Conservation (phyloP, 495 filamentous ascomycete species). For the Hypomontagnella monticulosa region DNA sequence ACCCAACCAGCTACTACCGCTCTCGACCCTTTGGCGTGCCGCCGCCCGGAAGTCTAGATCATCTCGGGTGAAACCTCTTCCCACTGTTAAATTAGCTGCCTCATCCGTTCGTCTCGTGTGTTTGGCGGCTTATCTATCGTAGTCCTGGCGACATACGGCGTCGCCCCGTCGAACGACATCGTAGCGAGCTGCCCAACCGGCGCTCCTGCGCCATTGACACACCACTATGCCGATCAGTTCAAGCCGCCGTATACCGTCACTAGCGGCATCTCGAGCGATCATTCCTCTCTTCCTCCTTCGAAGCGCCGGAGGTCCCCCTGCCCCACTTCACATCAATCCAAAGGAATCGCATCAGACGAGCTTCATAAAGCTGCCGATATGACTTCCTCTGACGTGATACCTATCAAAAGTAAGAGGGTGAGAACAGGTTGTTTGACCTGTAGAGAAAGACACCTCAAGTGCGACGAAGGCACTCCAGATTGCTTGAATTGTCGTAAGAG, state of each 20-base stretch:
- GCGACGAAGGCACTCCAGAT: slow-evolving; percentile 81
- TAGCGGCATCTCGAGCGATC: slow-evolving; percentile 41
- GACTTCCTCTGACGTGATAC: slow-evolving; percentile 43
- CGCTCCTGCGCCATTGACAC: slow-evolving; percentile 41
- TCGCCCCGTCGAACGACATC: slow-evolving; percentile 39
- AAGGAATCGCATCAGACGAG: slow-evolving; percentile 33
- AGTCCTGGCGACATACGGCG: slow-evolving; percentile 49
- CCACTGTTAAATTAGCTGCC: neutral
- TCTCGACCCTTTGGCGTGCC: neutral
- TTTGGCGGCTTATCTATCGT: slow-evolving; percentile 29
- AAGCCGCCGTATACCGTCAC: slow-evolving; percentile 47
- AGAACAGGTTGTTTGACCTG: slow-evolving; percentile 83
- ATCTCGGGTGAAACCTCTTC: neutral
- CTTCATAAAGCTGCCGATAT: slow-evolving; percentile 41
- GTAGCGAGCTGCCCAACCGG: slow-evolving; percentile 49
- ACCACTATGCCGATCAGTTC: slow-evolving; percentile 46
- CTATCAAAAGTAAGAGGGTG: slow-evolving; percentile 71
- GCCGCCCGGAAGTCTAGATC: neutral
- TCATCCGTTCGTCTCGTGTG: slow-evolving; percentile 17
- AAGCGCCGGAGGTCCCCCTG: slow-evolving; percentile 41
- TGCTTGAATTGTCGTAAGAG: slow-evolving; percentile 93
- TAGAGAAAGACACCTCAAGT: slow-evolving; percentile 72
- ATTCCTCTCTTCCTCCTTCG: slow-evolving; percentile 37
- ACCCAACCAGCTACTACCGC: neutral
- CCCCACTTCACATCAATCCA: slow-evolving; percentile 1